Conservation (phyloP, 306 rosid genomes). For the Biancaea sappan region DNA sequence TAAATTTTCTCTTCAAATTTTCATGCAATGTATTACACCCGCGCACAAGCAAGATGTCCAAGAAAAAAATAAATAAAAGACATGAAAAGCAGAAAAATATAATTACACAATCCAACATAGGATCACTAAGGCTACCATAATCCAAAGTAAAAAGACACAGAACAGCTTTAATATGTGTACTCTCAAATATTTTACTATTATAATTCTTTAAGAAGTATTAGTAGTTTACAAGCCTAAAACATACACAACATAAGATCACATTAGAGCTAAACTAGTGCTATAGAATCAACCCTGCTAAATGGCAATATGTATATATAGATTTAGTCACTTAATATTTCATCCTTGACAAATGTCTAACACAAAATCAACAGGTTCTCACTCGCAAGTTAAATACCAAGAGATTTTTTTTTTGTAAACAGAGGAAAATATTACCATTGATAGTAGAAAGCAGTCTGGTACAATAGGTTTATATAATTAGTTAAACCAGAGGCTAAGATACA, state of each 20-base stretch:
- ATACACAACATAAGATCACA: background rate
- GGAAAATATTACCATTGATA: too few relatives aligned
- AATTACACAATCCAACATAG: background rate
- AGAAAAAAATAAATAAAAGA: too few relatives aligned
- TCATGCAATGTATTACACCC: background rate
- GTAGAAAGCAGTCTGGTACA: too few relatives aligned
- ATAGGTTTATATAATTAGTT: too few relatives aligned
- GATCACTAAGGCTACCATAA: too few relatives aligned
- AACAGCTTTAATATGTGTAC: background rate
- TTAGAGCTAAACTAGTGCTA: background rate
- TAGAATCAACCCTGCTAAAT: background rate
- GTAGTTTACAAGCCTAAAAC: background rate
- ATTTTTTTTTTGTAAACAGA: too few relatives aligned
- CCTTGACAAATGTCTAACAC: too few relatives aligned
- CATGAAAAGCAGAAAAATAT: background rate
- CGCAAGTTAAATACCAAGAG: too few relatives aligned
- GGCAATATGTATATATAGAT: too few relatives aligned
- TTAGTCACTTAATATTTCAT: too few relatives aligned
- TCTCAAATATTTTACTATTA: conserved; percentile 1
- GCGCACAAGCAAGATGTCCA: background rate
- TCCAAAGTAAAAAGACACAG: background rate
- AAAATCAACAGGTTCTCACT: too few relatives aligned
- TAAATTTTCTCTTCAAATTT: background rate
- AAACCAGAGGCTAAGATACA: too few relatives aligned
- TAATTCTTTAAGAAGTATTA: background rate